Base-by-base conservation (phyloP, 176 grass and related monocot genomes). In the Musa schizocarpa region DNA sequence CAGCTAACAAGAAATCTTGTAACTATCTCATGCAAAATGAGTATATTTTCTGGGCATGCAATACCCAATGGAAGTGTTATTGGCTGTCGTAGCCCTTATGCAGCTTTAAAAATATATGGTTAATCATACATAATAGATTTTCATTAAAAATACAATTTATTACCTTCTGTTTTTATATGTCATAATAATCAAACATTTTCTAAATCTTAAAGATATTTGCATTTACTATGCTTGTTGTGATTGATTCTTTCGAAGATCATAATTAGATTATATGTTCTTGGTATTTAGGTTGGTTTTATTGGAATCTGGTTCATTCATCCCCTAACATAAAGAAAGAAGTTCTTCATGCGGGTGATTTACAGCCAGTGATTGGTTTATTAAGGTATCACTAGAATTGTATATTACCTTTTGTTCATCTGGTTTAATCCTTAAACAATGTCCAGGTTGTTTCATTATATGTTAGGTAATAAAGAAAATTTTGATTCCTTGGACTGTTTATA, bases 291-390 rank as follows among this genome's bases (percentile, higher is more conserved):
- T 74, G 96, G 96, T 23, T 91, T 99, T 48, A 99, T 99, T 83
- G 96, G 76, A 95, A 99, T 83, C 85, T 99, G 71, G 91, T 99
- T 79, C 96, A 99, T 88, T 99, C 96, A 77, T 99, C 96, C 81
- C 96, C 96, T 69, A 92, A 95, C 84, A 92, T 99, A 75, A 99
- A 99, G 83, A 99, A 99, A 81, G 96, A 99, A 88, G 96, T 99
- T 89, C 96, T 99, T 76, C 53, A 74, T 81, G 91, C 90, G 21
- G 96, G 96, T 63, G 96, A 91, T 51, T 83, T 99, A 68, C 96
- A 99, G 59, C 91, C 96, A 67, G 96, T 99, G 24, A 99, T 99
- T 88, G 88, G 88, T 19, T 80, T 99, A 79, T 82, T 99, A 88
- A 95, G 96, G 96, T 99, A 94, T 63, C 34, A 14, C 73, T 0